phyloP scores from a whole-genome alignment of 2,329 filamentous ascomycete species.

The Blastomyces silverae region DNA sequence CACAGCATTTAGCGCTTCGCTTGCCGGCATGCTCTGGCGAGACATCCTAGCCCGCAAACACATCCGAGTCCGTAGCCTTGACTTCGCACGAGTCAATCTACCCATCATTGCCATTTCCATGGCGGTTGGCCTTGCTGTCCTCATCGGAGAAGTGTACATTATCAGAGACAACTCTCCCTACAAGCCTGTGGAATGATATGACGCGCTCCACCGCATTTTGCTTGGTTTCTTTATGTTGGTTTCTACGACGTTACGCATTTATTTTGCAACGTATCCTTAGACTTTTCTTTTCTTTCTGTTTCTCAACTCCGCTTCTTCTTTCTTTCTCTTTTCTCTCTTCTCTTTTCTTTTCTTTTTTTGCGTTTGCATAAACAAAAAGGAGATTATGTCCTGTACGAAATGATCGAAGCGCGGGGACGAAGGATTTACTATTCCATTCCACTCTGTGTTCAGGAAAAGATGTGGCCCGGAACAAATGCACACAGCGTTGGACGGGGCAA shows the following conservation, averaged over 20 bases:
- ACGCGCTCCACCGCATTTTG: neutral
- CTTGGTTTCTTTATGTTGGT: neutral
- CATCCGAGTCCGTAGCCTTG: slow-evolving; percentile 56
- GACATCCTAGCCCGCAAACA: slow-evolving; percentile 63
- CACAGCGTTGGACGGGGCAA: neutral
- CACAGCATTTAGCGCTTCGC: slow-evolving; percentile 62
- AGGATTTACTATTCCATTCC: neutral
- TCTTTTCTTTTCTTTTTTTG: neutral
- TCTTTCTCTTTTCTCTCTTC: neutral
- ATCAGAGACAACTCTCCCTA: slow-evolving; percentile 41
- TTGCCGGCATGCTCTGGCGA: slow-evolving; percentile 65
- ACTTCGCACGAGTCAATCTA: slow-evolving; percentile 63
- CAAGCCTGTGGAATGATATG: slow-evolving; percentile 1
- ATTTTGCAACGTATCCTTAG: neutral
- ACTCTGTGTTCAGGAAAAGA: too few species aligned
- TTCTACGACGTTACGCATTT: neutral
- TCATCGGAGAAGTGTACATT: slow-evolving; percentile 60
- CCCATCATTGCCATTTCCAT: slow-evolving; percentile 65
- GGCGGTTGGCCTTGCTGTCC: slow-evolving; percentile 55
- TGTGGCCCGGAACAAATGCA: neutral
- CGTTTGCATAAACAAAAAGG: too few species aligned
- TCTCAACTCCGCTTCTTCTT: neutral
- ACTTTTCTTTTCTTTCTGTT: neutral
- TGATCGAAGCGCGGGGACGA: neutral
- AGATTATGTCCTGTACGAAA: neutral